Base-by-base conservation (phyloP, 2,329 filamentous ascomycete genomes). In the Scleromitrula shiraiana region DNA sequence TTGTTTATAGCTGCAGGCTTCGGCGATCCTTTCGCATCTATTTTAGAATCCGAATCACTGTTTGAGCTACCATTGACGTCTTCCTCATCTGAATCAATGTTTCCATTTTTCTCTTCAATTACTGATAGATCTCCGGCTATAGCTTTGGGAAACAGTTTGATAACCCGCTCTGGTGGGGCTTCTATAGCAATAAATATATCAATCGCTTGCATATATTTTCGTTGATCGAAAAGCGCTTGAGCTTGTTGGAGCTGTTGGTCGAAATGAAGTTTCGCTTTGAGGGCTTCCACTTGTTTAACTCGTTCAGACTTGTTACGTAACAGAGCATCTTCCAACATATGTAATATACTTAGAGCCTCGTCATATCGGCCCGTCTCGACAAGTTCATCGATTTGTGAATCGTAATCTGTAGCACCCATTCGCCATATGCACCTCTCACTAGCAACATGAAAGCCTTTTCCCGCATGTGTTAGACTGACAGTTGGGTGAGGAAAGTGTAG, bases 401-500 rank as follows among this genome's bases (percentile, higher is more conserved):
- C 88, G 62, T 98, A 98, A 56, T 90, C 85, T 30, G 90, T 81
- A 3, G 91, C 86, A 54, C 83, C 87, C 93, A 98, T 97, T 58
- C 93, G 85, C 93, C 93, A 98, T 30, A 98, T 86, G 27, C 78
- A 85, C 37, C 93, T 77, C 48, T 97, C 93, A 62, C 91, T 96
- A 17, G 85, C 84, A 43, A 97, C 89, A 50, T 97, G 77, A 59
- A 98, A 98, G 0, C 90, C 91, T 64, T 98, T 98, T 3, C 88
- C 93, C 0, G 89, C 90, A 68, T 98, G 93, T 0, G 91, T 88
- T n/a, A 98, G 72, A 61, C 91, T 95, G 54, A 91, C 85, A 17
- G 88, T 95, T 0, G 91, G 90, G 41, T 94, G 89, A 0, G 90
- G 88, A 22, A 97, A 93, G 64, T 97, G 88, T 49, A 98, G 72